These are phyloP conservation scores for Alternaria sp. DNA, from an alignment of 2,329 filamentous ascomycete species.

Conservation along the genomic window DNA sequence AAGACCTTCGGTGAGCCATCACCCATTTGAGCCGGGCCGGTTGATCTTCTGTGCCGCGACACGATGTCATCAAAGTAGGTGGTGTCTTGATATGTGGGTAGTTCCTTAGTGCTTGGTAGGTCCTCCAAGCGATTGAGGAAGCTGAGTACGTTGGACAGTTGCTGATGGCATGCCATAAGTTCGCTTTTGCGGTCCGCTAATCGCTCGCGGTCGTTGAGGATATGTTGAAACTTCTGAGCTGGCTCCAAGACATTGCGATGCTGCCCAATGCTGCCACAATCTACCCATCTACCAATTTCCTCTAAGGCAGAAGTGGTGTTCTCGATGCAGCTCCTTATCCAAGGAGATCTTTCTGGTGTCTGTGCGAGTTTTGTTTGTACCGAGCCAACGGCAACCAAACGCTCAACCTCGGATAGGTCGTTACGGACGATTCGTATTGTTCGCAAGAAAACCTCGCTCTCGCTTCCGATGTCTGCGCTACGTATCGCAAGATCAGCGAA, in stretches of 20 bases:
- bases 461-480: constrained; percentile 27
- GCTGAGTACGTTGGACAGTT: constrained; percentile 29
- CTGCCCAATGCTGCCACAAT: constrained; percentile 24
- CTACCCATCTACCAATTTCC: constrained; percentile 36
- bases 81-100: constrained; percentile 5
- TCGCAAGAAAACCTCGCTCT: constrained; percentile 35
- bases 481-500: constrained; percentile 31
- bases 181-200: constrained; percentile 27
- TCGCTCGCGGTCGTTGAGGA: constrained; percentile 34
- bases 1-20: neutral
- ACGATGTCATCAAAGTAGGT: constrained; percentile 10
- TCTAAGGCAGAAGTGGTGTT: constrained; percentile 27
- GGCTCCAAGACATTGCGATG: constrained; percentile 25
- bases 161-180: constrained; percentile 31
- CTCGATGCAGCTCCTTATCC: constrained; percentile 24
- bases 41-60: neutral
- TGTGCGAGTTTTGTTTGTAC: constrained; percentile 18
- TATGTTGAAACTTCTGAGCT: constrained; percentile 22
- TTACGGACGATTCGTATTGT: constrained; percentile 30
- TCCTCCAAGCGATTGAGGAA: constrained; percentile 27
- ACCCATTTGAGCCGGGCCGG: neutral
- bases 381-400: constrained; percentile 17
- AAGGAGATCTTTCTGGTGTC: constrained; percentile 24
- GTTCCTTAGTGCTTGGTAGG: neutral
- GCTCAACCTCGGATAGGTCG: constrained; percentile 29